Conservation (phyloP, 257 asterid genomes). For the Apocynum venetum region DNA sequence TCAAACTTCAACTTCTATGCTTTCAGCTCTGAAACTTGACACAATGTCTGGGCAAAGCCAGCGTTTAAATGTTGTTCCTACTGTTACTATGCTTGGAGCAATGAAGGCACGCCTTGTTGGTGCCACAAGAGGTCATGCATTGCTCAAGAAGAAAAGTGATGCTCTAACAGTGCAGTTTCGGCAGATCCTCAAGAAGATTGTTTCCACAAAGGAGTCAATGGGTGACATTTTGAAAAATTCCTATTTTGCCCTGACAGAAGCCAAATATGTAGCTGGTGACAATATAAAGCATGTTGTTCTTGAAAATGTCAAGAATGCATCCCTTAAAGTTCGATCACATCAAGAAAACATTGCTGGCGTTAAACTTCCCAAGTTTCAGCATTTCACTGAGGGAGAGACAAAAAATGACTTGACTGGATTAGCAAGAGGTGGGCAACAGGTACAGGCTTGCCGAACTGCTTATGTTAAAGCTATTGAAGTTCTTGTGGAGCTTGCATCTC, state of each 20-base stretch:
- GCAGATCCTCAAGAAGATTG: constrained; percentile 42
- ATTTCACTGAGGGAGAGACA: constrained; percentile 45
- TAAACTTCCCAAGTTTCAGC: constrained; percentile 42
- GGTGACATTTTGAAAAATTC: constrained; percentile 42
- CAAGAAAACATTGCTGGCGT: constrained; percentile 50
- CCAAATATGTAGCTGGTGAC: constrained; percentile 44
- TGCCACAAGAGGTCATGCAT: constrained; percentile 51
- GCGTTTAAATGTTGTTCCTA: constrained; percentile 45
- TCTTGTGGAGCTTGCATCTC: constrained; percentile 48
- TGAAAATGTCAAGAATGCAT: constrained; percentile 42
- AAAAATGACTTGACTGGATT: constrained; percentile 50
- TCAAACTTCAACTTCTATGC: neutral
- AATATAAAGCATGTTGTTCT: constrained; percentile 47
- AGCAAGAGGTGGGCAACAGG: constrained; percentile 51
- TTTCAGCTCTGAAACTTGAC: constrained; percentile 19
- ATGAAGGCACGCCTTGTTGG: constrained; percentile 47
- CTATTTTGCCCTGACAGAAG: constrained; percentile 42
- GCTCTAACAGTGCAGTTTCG: constrained; percentile 49
- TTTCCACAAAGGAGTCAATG: constrained; percentile 44
- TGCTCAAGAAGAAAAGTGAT: constrained; percentile 51
- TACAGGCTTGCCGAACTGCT: constrained; percentile 45
- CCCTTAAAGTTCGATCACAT: constrained; percentile 39
- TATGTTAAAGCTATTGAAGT: constrained; percentile 47
- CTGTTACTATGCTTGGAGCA: constrained; percentile 48
- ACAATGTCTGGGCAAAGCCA: constrained; percentile 44